Conservation (phyloP, 352 stramenopile genomes). For the Globisporangium splendens region DNA sequence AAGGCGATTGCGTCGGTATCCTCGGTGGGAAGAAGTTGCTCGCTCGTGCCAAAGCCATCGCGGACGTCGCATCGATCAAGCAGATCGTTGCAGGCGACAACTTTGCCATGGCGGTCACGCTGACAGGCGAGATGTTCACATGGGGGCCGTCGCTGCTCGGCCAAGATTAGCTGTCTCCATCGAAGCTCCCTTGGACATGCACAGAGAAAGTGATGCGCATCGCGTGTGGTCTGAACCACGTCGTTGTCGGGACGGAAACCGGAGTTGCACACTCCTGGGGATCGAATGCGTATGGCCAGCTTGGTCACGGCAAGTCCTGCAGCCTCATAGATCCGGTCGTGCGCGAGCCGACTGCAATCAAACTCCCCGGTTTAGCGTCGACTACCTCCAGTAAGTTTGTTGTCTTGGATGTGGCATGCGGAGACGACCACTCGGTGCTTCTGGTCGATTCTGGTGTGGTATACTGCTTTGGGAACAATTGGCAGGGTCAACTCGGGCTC, state of each 20-base stretch:
- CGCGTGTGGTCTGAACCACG: conserved; percentile 43
- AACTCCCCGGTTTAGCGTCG: neutral
- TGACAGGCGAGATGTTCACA: conserved; percentile 30
- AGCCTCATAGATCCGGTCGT: conserved; percentile 15
- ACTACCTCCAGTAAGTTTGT: neutral
- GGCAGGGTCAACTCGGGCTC: conserved; percentile 69
- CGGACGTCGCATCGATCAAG: conserved; percentile 29
- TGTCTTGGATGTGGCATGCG: conserved; percentile 48
- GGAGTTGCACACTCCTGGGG: conserved; percentile 56
- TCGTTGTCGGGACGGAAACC: conserved; percentile 20
- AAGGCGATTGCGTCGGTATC: conserved; percentile 52
- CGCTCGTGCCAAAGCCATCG: conserved; percentile 39
- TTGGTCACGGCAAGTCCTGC: conserved; percentile 33
- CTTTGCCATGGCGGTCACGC: conserved; percentile 32
- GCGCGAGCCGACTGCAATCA: conserved; percentile 15
- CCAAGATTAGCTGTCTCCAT: conserved; percentile 12
- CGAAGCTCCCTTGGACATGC: conserved; percentile 12
- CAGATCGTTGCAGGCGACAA: conserved; percentile 33
- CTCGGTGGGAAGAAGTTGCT: conserved; percentile 38
- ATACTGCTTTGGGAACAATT: conserved; percentile 61
- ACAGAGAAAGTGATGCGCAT: conserved; percentile 30
- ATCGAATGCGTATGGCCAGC: conserved; percentile 62
- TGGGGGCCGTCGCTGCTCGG: conserved; percentile 22
- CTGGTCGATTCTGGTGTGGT: conserved; percentile 45
- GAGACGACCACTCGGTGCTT: conserved; percentile 63